Conservation (phyloP, 352 stramenopile genomes). For the Pythium pyrilobum region DNA sequence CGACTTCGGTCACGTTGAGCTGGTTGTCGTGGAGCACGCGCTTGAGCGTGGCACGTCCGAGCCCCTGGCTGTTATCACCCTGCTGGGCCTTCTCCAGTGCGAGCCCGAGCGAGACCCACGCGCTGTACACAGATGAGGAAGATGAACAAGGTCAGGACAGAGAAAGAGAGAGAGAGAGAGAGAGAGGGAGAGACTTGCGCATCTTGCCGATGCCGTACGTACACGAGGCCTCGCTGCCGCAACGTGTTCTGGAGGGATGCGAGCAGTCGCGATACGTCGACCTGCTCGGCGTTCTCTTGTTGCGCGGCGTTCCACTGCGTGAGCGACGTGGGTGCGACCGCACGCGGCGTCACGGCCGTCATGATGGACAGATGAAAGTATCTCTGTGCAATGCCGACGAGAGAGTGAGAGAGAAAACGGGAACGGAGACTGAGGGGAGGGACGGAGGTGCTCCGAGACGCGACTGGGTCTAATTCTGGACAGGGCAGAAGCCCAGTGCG, state of each 20-base stretch:
- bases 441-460: too few species aligned
- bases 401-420: not conserved
- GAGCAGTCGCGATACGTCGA: constrained; percentile 48
- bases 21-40: constrained; percentile 43
- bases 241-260: constrained; percentile 33
- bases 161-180: not conserved
- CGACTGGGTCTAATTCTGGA: too few species aligned
- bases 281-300: constrained; percentile 55
- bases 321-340: constrained; percentile 39
- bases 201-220: too few species aligned
- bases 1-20: constrained; percentile 55
- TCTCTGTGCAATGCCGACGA: not conserved
- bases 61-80: constrained; percentile 25
- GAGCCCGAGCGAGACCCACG: constrained; percentile 47
- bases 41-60: constrained; percentile 53
- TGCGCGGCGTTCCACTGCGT: constrained; percentile 69
- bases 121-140: constrained; percentile 16
- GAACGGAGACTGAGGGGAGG: not conserved
- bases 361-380: constrained; percentile 14
- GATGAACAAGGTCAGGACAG: not conserved
- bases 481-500: too few species aligned
- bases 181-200: not conserved
- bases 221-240: constrained; percentile 44
- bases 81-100: constrained; percentile 44
- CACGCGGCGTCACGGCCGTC: constrained; percentile 23